Evolutionary conservation across 495 filamentous ascomycete species (phyloP), one percentile per base, ranked within the genome.

Genomic region (Cairneyella variabilis): DNA sequence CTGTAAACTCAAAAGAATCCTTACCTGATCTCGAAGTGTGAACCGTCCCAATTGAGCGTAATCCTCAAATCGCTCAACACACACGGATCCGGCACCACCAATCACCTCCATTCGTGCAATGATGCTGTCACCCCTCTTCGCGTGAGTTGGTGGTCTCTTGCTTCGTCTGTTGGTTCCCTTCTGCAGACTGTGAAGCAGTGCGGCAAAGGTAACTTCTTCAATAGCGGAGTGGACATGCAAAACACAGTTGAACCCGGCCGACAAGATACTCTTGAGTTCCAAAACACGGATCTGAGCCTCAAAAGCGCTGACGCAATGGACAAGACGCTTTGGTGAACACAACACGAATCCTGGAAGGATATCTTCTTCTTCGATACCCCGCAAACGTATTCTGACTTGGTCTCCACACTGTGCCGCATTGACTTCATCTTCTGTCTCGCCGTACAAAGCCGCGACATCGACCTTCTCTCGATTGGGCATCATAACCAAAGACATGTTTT

Each of bases 361-460:
- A 57, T 97, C 93, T 73, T 99, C 93, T 72, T 99, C 93, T 71
- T 99, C 93, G 27, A 95, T 84, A 58, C 95, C 93, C 51, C 91
- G 84, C 53, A 97, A 82, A 56, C 93, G 89, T 56, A 97, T 68
- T 17, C 93, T 90, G 41, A 97, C 85, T 71, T 99, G 93, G 65
- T 99, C 93, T 71, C 93, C 93, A 62, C 90, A 95, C 55, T 86
- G 87, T 20, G 85, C 91, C 26, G 75, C 76, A 10, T 67, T 56
- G 30, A 95, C 79, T 64, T 99, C 93, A 45, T 99, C 93, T 75
- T 99, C 93, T 1, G 90, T 92, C 69, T 99, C 95, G 49, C 91
- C 93, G 57, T 96, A 99, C 3, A 95, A 73, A 20, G 91, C 89
- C 3, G 91, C 69, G 38, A 97, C 80, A 39, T 85, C 77, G 38